These are phyloP conservation scores for Cnidoscolus chayamansa DNA, from an alignment of 441 rosid species.

Conservation along the genomic window DNA sequence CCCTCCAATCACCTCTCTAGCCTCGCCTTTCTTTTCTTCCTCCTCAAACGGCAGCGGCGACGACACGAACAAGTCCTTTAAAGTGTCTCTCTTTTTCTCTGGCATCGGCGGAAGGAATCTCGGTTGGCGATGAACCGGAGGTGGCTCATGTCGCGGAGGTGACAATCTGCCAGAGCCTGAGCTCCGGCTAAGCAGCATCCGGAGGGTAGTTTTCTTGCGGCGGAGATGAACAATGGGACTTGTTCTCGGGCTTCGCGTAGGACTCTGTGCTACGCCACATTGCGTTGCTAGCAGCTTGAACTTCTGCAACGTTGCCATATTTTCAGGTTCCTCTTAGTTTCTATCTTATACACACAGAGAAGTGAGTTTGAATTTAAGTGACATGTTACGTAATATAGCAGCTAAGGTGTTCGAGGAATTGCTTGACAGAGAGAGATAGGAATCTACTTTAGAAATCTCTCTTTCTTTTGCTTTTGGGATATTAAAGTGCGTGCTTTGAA, in stretches of 20 bases:
- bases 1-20: constrained; percentile 23
- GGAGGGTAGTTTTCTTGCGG: constrained; percentile 56
- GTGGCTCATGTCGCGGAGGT: constrained; percentile 31
- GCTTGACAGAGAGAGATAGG: constrained; percentile 44
- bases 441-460: constrained; percentile 30
- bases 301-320: constrained; percentile 67
- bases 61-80: constrained; percentile 70
- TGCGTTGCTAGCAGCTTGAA: constrained; percentile 79
- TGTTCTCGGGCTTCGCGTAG: constrained; percentile 67
- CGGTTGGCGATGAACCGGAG: constrained; percentile 2
- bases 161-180: constrained; percentile 41
- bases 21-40: constrained; percentile 19
- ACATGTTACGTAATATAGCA: background rate
- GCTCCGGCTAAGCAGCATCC: constrained; percentile 62
- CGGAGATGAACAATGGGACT: constrained; percentile 62
- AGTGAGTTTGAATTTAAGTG: too few species aligned
- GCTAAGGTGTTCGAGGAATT: constrained; percentile 19
- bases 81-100: constrained; percentile 36
- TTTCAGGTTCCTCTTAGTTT: constrained; percentile 1
- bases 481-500: constrained; percentile 51
- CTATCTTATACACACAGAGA: background rate
- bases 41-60: constrained; percentile 34
- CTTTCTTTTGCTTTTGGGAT: constrained; percentile 31
- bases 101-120: constrained; percentile 4
- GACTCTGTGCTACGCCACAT: constrained; percentile 68